Percentiles rank a stretch among this genome's conserved stretches.
Conservation (phyloP, 78 protist genomes). For the Pigoraptor vietnamica region DNA sequence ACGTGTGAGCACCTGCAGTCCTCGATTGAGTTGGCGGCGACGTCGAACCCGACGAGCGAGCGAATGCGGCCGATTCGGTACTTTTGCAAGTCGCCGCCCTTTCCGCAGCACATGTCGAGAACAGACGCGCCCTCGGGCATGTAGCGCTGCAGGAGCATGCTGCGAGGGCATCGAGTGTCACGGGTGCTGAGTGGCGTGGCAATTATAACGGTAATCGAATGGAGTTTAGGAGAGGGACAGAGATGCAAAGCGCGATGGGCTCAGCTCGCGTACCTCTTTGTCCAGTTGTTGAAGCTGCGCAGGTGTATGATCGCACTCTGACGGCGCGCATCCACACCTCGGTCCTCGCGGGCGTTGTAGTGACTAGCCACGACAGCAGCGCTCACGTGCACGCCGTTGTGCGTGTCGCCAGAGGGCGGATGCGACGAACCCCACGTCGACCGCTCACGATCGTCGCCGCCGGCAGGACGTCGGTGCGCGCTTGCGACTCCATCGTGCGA, state of each 20-base stretch:
- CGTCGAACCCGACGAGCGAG: background rate
- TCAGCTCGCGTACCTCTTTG: background rate
- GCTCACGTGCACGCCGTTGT: too few species aligned
- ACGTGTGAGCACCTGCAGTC: background rate
- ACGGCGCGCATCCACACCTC: too few species aligned
- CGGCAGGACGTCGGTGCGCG: too few species aligned
- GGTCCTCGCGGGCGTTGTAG: too few species aligned
- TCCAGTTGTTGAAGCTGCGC: background rate
- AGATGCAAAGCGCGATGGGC: background rate
- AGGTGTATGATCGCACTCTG: background rate
- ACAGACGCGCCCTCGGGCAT: background rate
- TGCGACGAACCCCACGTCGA: too few species aligned
- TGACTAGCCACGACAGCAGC: too few species aligned
- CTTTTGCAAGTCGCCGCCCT: constrained; percentile 32
- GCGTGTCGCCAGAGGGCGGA: too few species aligned
- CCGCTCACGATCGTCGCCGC: too few species aligned
- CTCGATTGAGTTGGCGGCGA: background rate
- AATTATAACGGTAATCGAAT: too few species aligned
- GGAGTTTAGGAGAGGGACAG: background rate
- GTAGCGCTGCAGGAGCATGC: background rate
- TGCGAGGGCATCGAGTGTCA: background rate
- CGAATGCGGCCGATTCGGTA: background rate
- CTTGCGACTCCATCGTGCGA: too few species aligned
- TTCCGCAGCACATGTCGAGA: constrained; percentile 31
- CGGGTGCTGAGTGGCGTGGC: background rate